These are phyloP conservation scores for Eucalyptus coolabah DNA, from an alignment of 345 rosid genomes.

Conservation along the genomic window DNA sequence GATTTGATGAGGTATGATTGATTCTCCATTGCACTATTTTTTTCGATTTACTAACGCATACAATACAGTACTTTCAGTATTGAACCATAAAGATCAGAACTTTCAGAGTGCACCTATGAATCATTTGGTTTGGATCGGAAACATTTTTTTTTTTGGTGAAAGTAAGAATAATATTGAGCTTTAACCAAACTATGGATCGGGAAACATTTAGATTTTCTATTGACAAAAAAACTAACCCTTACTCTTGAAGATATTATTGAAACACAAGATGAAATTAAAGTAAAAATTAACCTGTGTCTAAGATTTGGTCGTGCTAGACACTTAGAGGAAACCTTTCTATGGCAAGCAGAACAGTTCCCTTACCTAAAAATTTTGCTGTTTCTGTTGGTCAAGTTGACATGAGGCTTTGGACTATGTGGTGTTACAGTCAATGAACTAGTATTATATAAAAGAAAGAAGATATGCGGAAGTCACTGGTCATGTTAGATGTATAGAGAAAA, in stretches of 20 bases:
- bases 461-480: background rate
- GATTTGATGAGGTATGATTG: conserved; percentile 80
- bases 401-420: background rate
- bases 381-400: background rate
- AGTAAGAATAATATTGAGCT: too few relatives aligned
- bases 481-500: background rate
- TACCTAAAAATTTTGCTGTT: background rate
- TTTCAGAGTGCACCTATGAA: background rate
- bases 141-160: background rate
- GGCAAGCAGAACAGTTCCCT: background rate
- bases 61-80: background rate
- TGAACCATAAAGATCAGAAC: background rate
- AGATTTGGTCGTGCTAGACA: background rate
- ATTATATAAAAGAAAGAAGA: background rate
- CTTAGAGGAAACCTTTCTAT: background rate
- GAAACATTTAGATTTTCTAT: background rate
- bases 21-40: background rate
- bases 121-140: background rate
- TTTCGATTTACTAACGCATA: background rate
- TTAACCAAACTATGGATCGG: background rate
- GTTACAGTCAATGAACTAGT: background rate
- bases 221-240: background rate
- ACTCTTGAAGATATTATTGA: background rate
- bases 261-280: background rate
- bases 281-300: background rate